Base-by-base conservation (phyloP, 2,329 filamentous ascomycete genomes). In the Beauveria pseudobassiana region DNA sequence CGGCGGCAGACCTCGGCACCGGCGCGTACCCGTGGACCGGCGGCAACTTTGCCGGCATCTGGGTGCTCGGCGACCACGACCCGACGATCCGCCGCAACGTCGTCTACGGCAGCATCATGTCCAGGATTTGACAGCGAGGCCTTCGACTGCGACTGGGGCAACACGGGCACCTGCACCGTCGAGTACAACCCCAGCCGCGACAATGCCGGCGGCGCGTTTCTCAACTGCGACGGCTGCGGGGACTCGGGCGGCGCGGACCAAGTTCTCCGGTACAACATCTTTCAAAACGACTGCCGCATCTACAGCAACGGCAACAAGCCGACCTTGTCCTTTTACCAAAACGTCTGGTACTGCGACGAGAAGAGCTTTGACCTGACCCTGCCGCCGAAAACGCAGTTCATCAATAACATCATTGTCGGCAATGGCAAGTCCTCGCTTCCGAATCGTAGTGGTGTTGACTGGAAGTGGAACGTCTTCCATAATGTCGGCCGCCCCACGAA, bases 101-200 rank as follows among this genome's bases (percentile, higher is more conserved):
- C 42, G 68, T 69, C 12, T 64, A 65, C 50, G 65, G 67, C 28
- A 66, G 64, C 50, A 63, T 65, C 63, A 69, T 69, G 67, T 67
- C 65, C 8, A 28, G 48, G 4, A n/a, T 10, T 63, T 22, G 68
- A 69, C 56, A 69, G 68, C 63, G 45, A 68, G 57, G 67, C 67
- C 6, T 69, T 69, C 52, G 68, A 69, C 59, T 69, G 68, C 58
- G 68, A 69, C 62, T 69, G 66, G 67, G 68, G 68, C 46, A 67
- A 68, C 49, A 64, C 64, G n/a, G 68, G 68, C 50, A 67, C 63
- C 30, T 69, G 68, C 59, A 68, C 64, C 14, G 63, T 69, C 43
- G 67, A 69, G 55, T 69, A 69, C 58, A 69, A 69, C 53, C 67
- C 66, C 43, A 68, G 68, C 59, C 67, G 66, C 48, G 68, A 68